Percentiles rank a stretch among this genome's conserved stretches.
These are phyloP conservation scores for Ensete glaucum DNA, from an alignment of 176 grass and related monocot genomes.

Conservation along the genomic window DNA sequence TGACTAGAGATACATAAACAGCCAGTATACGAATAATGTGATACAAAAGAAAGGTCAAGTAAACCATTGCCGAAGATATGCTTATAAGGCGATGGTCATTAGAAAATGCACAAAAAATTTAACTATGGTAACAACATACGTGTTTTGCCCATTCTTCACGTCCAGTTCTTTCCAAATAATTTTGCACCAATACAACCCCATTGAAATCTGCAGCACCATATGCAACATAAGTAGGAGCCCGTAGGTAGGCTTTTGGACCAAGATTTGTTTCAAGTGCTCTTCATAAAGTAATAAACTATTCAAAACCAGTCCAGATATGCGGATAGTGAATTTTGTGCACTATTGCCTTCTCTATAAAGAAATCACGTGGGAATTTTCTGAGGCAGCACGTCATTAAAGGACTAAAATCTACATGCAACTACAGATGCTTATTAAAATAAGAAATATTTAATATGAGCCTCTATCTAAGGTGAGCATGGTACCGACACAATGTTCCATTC, in stretches of 20 bases:
- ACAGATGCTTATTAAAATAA: no score
- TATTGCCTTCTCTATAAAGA: not conserved
- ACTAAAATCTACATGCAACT: no score
- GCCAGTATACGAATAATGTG: no score
- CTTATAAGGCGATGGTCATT: not conserved
- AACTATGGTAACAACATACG: conserved; percentile 20
- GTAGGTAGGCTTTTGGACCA: not conserved
- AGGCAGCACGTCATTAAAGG: no score
- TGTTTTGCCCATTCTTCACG: conserved; percentile 81
- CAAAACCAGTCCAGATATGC: not conserved
- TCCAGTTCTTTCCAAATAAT: conserved; percentile 94
- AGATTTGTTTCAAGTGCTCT: not conserved
- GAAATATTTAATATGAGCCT: no score
- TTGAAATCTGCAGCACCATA: conserved; percentile 68
- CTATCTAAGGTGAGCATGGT: no score
- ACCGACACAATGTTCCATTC: no score
- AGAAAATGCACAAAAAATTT: not conserved
- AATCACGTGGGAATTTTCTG: no score
- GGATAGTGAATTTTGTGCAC: not conserved
- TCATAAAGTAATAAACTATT: no score
- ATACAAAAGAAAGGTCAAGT: not conserved
- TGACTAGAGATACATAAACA: no score
- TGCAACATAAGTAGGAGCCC: not conserved
- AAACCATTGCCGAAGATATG: not conserved
- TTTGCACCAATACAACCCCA: conserved; percentile 88